These are phyloP conservation scores for Fusarium buxicola DNA, from an alignment of 2,329 filamentous ascomycete genomes.

Conservation along the genomic window DNA sequence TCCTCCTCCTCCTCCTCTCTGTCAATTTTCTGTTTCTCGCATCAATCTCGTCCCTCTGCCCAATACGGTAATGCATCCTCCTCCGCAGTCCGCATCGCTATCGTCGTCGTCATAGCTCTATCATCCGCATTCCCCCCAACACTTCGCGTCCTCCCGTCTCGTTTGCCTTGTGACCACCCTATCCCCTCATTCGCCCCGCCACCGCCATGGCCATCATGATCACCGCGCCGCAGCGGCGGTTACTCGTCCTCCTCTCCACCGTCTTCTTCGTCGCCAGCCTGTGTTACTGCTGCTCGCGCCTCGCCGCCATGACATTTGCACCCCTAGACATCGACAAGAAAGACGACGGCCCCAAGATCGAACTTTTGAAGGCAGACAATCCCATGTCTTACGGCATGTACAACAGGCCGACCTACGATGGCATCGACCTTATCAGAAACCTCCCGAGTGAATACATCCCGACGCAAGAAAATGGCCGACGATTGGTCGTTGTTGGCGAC, in stretches of 20 bases:
- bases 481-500: conserved; percentile 88
- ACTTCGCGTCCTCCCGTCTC: conserved; percentile 4
- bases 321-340: conserved; percentile 17
- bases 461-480: conserved; percentile 57
- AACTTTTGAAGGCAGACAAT: conserved; percentile 47
- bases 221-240: conserved; percentile 46
- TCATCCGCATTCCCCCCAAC: neutral
- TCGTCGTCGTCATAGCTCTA: conserved; percentile 29
- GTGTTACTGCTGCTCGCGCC: conserved; percentile 51
- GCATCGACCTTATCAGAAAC: conserved; percentile 46
- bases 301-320: conserved; percentile 43
- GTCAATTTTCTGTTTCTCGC: neutral
- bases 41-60: conserved; percentile 3
- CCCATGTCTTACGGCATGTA: conserved; percentile 57
- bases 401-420: conserved; percentile 53
- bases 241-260: conserved; percentile 47
- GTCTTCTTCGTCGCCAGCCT: conserved; percentile 51
- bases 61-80: conserved; percentile 20
- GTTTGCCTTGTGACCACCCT: conserved; percentile 4
- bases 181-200: conserved; percentile 15
- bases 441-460: conserved; percentile 49
- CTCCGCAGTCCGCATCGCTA: neutral
- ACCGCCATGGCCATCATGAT: conserved; percentile 39
- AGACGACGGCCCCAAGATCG: conserved; percentile 21
- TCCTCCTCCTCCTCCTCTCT: neutral